Evolutionary conservation across 129 eudicot genomes (phyloP).

Genomic region (Gnaphalium uliginosum): DNA sequence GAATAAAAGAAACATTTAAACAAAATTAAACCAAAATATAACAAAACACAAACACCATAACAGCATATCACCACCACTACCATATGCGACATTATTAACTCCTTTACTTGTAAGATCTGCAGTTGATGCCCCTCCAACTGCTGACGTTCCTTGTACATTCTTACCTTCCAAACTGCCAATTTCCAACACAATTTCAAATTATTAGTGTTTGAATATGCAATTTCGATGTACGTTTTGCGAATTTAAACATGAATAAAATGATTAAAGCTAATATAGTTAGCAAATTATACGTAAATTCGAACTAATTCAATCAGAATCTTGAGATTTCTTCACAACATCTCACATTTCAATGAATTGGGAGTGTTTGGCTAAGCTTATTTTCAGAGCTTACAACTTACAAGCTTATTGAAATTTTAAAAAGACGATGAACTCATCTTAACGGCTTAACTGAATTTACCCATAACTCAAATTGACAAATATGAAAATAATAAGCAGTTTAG

Average conservation of each 20-base stretch:
- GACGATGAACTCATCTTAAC: not conserved
- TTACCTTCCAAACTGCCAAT: constrained; percentile 40
- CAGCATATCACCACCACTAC: constrained; percentile 12
- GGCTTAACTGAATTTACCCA: no score
- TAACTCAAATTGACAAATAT: no score
- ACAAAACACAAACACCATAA: constrained; percentile 15
- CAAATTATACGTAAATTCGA: not conserved
- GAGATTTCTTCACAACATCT: not conserved
- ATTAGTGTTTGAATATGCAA: no score
- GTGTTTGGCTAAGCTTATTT: not conserved
- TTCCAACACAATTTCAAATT: constrained; percentile 11
- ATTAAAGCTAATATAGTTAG: not conserved
- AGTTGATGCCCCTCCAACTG: constrained; percentile 36
- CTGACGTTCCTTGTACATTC: constrained; percentile 25
- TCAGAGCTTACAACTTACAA: not conserved
- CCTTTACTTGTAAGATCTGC: constrained; percentile 40
- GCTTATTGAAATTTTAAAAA: not conserved
- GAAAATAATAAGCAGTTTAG: no score
- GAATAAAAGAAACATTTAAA: constrained; percentile 14
- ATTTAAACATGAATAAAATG: not conserved
- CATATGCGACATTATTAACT: constrained; percentile 26
- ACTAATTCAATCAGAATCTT: not conserved
- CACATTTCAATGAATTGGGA: not conserved
- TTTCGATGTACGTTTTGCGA: not conserved
- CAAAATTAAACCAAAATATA: constrained; percentile 21